A percentile compares a stretch with the other conserved stretches of the same genome.
Evolutionary conservation across 1,139 yeast species (phyloP).

Genomic region (Candida glucosophila): DNA sequence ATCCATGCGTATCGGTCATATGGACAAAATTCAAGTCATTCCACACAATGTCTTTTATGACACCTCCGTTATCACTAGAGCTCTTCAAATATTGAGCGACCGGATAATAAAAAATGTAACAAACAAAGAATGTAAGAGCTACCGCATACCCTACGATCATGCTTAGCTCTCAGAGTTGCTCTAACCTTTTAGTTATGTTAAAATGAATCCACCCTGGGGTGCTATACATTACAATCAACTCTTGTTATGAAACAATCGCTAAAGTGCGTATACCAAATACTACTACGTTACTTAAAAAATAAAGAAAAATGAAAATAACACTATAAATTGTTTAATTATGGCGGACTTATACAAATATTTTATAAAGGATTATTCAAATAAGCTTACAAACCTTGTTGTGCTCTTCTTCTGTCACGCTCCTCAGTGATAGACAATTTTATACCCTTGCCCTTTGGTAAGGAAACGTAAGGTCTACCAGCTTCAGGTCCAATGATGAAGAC

Average conservation of each 20-base stretch:
- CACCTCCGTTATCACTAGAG: background rate
- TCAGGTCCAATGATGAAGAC: constrained; percentile 92
- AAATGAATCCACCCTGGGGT: too few species aligned
- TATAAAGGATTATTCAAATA: constrained; percentile 1
- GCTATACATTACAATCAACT: too few species aligned
- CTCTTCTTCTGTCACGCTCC: constrained; percentile 99
- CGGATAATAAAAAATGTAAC: background rate
- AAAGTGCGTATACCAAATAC: too few species aligned
- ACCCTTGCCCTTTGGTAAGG: constrained; percentile 99
- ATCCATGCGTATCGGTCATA: constrained; percentile 94
- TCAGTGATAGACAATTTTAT: constrained; percentile 95
- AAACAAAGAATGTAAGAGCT: constrained; percentile 2
- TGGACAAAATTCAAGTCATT: constrained; percentile 77
- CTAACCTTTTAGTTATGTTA: too few species aligned
- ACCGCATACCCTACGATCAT: too few species aligned
- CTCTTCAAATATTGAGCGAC: background rate
- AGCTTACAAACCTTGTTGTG: constrained; percentile 45
- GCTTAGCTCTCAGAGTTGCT: too few species aligned
- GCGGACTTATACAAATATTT: constrained; percentile 1
- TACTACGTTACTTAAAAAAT: too few species aligned
- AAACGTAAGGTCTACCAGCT: constrained; percentile 94
- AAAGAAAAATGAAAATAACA: too few species aligned
- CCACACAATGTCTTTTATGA: constrained; percentile 43
- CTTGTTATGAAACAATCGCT: too few species aligned
- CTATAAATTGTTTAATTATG: too few species aligned